A percentile compares a stretch with the other conserved stretches of the same genome.
phyloP scores from a whole-genome alignment of 345 rosid genomes.

The Hibiscus tridactylites region DNA sequence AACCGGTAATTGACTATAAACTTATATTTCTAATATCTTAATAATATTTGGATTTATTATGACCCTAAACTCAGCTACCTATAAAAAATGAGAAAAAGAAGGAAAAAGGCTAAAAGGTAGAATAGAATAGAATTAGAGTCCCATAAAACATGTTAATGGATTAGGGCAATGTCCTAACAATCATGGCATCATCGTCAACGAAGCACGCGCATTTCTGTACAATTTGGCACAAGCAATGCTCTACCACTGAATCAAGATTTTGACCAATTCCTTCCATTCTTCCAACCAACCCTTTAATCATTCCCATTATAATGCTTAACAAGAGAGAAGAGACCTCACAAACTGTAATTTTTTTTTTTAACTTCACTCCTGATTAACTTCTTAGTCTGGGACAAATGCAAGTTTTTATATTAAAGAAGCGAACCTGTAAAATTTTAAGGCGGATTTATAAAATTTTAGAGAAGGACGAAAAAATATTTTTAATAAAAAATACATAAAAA shows the following conservation, averaged over 20 bases:
- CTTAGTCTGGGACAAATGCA: too few species aligned
- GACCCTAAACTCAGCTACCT: background rate
- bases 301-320: background rate
- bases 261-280: conserved; percentile 8
- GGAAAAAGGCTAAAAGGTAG: background rate
- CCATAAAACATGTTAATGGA: background rate
- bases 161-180: background rate
- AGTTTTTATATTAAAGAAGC: too few species aligned
- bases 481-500: too few species aligned
- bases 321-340: background rate
- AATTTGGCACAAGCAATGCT: background rate
- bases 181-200: conserved; percentile 23
- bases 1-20: too few species aligned
- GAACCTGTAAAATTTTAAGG: too few species aligned
- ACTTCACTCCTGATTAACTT: background rate
- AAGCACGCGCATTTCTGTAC: conserved; percentile 36
- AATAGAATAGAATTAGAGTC: background rate
- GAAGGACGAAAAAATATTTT: too few species aligned
- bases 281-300: background rate
- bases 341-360: background rate
- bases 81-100: too few species aligned
- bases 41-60: background rate
- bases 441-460: too few species aligned
- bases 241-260: background rate
- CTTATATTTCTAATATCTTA: too few species aligned